Conservation (phyloP, 2,329 filamentous ascomycete genomes). For the Phialemoniopsis sp. region DNA sequence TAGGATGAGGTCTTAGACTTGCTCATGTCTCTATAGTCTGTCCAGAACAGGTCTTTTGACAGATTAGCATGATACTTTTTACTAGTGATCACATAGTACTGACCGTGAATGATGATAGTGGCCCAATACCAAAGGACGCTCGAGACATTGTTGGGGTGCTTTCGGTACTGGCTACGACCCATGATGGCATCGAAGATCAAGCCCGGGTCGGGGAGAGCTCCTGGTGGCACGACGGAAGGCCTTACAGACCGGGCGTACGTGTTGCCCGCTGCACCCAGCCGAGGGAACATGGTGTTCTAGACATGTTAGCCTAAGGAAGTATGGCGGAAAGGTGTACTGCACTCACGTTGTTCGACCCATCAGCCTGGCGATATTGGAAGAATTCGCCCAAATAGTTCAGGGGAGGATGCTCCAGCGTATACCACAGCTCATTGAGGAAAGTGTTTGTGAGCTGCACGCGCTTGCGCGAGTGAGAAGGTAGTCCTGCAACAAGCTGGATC, state of each 20-base stretch:
- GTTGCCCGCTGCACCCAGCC: constrained; percentile 63
- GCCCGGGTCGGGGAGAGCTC: constrained; percentile 63
- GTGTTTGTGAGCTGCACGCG: constrained; percentile 60
- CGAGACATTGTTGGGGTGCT: constrained; percentile 68
- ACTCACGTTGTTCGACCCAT: constrained; percentile 64
- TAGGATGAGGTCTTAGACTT: constrained; percentile 67
- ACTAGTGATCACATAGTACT: constrained; percentile 3
- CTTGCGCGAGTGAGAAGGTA: constrained; percentile 58
- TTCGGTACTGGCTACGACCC: constrained; percentile 44
- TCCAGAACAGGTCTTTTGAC: constrained; percentile 62
- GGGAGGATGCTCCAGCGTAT: constrained; percentile 68
- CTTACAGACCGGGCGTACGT: constrained; percentile 63
- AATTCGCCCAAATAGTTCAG: constrained; percentile 59
- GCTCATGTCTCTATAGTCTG: constrained; percentile 55
- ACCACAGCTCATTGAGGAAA: constrained; percentile 68
- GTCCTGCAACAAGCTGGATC: constrained; percentile 64
- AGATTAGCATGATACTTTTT: background rate
- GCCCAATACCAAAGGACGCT: constrained; percentile 71
- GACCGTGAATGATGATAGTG: constrained; percentile 68
- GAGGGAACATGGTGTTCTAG: constrained; percentile 60
- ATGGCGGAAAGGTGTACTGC: too few species aligned
- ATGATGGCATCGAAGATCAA: constrained; percentile 61
- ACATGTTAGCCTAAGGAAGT: background rate
- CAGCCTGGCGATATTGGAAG: constrained; percentile 62
- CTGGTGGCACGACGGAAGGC: constrained; percentile 54